Conservation (phyloP, 768 basidiomycete species). For the Leccinum fibrillosum region DNA sequence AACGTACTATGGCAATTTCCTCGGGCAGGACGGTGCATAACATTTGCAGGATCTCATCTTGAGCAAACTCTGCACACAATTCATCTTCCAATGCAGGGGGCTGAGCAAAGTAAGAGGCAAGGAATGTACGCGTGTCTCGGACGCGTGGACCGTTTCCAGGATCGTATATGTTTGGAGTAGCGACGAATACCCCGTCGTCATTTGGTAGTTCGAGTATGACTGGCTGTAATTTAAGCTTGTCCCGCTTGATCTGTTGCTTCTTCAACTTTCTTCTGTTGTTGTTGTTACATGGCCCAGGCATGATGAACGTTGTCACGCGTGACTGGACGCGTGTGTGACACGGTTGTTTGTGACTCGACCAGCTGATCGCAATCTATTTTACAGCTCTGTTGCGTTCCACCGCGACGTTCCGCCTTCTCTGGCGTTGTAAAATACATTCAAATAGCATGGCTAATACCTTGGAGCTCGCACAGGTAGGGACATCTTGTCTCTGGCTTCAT, state of each 20-base stretch:
- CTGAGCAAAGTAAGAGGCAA: constrained; percentile 64
- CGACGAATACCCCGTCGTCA: constrained; percentile 24
- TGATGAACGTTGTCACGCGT: constrained; percentile 33
- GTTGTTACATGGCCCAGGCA: constrained; percentile 58
- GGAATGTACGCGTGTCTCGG: constrained; percentile 60
- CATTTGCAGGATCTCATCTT: constrained; percentile 74
- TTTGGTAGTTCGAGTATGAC: background rate
- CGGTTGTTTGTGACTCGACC: constrained; percentile 20
- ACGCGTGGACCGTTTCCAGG: constrained; percentile 81
- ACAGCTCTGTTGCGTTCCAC: constrained; percentile 21
- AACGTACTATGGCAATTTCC: constrained; percentile 65
- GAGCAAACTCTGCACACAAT: constrained; percentile 74
- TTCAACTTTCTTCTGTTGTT: constrained; percentile 46
- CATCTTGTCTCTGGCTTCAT: background rate
- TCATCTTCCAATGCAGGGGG: constrained; percentile 61
- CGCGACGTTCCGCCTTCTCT: constrained; percentile 20
- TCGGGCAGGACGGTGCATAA: constrained; percentile 63
- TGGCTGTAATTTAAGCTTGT: constrained; percentile 21
- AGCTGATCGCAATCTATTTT: constrained; percentile 29
- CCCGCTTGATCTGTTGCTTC: constrained; percentile 33
- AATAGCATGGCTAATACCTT: constrained; percentile 58
- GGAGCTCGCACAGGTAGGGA: constrained; percentile 56
- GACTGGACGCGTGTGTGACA: constrained; percentile 33
- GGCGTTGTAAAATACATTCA: constrained; percentile 32
- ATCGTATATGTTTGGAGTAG: constrained; percentile 66